phyloP scores from a whole-genome alignment of 2,329 filamentous ascomycete species.

The Ophiocordyceps unilateralis region DNA sequence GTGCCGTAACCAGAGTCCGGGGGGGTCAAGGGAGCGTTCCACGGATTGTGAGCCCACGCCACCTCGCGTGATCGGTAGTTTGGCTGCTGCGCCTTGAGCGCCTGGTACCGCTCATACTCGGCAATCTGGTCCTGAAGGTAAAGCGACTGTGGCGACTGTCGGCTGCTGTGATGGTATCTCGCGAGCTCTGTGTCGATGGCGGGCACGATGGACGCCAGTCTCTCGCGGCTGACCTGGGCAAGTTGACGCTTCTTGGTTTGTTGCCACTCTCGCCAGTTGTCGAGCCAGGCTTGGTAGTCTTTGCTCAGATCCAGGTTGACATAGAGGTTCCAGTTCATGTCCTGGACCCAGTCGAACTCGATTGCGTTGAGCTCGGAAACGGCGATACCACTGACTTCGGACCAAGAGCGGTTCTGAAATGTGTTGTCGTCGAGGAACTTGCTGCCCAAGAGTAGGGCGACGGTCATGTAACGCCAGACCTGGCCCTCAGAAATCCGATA shows the following conservation, averaged over 20 bases:
- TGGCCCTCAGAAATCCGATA: conserved; percentile 49
- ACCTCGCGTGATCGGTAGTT: conserved; percentile 27
- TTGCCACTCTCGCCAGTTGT: conserved; percentile 42
- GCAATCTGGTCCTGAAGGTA: conserved; percentile 38
- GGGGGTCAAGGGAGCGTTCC: conserved; percentile 35
- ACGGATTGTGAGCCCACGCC: conserved; percentile 26
- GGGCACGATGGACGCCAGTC: conserved; percentile 29
- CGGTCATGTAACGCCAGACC: conserved; percentile 75
- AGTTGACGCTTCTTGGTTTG: conserved; percentile 35
- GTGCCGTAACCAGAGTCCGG: conserved; percentile 46
- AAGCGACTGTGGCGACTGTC: conserved; percentile 20
- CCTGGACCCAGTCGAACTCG: conserved; percentile 74
- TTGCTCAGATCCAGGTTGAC: conserved; percentile 66
- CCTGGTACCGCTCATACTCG: conserved; percentile 32
- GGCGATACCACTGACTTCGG: conserved; percentile 79
- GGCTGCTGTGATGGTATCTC: conserved; percentile 21
- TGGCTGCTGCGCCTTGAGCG: conserved; percentile 21
- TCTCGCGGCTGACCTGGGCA: conserved; percentile 30
- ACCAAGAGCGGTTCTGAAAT: conserved; percentile 94
- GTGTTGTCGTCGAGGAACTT: conserved; percentile 96
- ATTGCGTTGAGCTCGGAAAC: conserved; percentile 71
- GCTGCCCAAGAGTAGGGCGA: conserved; percentile 71
- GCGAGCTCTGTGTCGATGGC: conserved; percentile 26
- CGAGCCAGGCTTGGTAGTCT: conserved; percentile 47
- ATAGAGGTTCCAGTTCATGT: conserved; percentile 72